Conservation (phyloP, 2,329 filamentous ascomycete species). For the Corynespora cassiicola region DNA sequence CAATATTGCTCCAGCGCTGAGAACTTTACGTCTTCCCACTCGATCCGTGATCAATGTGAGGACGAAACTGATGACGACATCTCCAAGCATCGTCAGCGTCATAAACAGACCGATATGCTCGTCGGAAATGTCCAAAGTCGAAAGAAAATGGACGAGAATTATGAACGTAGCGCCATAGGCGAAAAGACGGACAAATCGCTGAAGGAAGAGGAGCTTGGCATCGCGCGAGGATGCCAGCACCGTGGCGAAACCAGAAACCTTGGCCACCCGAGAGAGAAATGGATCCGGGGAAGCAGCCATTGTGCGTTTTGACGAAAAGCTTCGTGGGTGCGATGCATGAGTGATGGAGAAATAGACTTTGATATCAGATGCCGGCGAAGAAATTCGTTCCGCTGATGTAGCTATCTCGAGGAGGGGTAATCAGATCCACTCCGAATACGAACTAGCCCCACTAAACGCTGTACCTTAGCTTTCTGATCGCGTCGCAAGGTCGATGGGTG, state of each 20-base stretch:
- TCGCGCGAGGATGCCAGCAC: slow-evolving; percentile 11
- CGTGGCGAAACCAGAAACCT: slow-evolving; percentile 6
- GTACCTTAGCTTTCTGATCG: no score
- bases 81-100: slow-evolving; percentile 35
- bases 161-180: slow-evolving; percentile 28
- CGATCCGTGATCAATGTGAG: slow-evolving; percentile 32
- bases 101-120: slow-evolving; percentile 31
- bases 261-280: no score
- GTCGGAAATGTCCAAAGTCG: slow-evolving; percentile 23
- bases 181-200: slow-evolving; percentile 29
- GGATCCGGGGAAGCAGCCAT: no score
- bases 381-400: no score
- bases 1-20: slow-evolving; percentile 22
- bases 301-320: no score
- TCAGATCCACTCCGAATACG: no score
- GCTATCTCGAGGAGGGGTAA: no score
- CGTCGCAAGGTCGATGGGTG: no score
- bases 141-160: slow-evolving; percentile 29
- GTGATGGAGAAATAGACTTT: no score
- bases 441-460: no score
- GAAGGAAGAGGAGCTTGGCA: slow-evolving; percentile 24
- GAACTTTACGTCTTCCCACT: slow-evolving; percentile 24
- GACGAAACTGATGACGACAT: slow-evolving; percentile 25
- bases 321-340: no score
- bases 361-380: no score